Conservation (phyloP, 2,329 filamentous ascomycete genomes). For the Pseudogymnoascus sp. region DNA sequence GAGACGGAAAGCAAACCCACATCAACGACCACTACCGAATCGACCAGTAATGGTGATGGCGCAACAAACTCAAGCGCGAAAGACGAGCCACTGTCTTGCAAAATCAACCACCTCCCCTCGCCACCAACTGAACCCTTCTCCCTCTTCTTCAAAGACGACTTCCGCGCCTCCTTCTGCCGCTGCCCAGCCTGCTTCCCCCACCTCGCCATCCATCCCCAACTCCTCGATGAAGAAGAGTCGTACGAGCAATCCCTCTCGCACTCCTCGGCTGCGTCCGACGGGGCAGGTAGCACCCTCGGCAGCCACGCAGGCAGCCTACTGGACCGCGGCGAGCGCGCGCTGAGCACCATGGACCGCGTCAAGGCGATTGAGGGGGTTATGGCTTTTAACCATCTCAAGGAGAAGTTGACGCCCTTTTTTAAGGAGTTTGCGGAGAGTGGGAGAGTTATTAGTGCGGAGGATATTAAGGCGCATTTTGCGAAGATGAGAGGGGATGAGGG, state of each 20-base stretch:
- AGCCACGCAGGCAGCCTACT: slow-evolving; percentile 64
- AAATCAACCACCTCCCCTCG: slow-evolving; percentile 49
- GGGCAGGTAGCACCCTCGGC: slow-evolving; percentile 51
- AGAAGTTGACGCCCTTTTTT: slow-evolving; percentile 91
- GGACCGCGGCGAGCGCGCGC: slow-evolving; percentile 83
- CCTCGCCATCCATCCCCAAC: slow-evolving; percentile 63
- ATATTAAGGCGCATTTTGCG: slow-evolving; percentile 95
- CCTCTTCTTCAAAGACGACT: slow-evolving; percentile 71
- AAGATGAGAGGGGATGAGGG: slow-evolving; percentile 82
- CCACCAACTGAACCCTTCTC: slow-evolving; percentile 55
- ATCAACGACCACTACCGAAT: slow-evolving; percentile 15
- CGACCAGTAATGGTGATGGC: slow-evolving; percentile 13
- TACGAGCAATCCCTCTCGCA: slow-evolving; percentile 87
- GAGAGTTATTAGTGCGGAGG: slow-evolving; percentile 79
- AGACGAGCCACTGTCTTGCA: slow-evolving; percentile 39
- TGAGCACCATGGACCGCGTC: slow-evolving; percentile 87
- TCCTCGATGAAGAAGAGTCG: slow-evolving; percentile 87
- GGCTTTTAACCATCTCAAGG: slow-evolving; percentile 94
- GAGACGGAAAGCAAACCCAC: background rate
- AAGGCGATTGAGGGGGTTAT: slow-evolving; percentile 93
- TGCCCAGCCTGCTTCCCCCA: slow-evolving; percentile 72
- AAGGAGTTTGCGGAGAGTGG: slow-evolving; percentile 90
- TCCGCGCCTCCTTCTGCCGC: slow-evolving; percentile 74
- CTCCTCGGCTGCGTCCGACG: slow-evolving; percentile 42
- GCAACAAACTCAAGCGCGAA: background rate